These are phyloP conservation scores for Paxillus involutus DNA, from an alignment of 768 basidiomycete species.

Conservation along the genomic window DNA sequence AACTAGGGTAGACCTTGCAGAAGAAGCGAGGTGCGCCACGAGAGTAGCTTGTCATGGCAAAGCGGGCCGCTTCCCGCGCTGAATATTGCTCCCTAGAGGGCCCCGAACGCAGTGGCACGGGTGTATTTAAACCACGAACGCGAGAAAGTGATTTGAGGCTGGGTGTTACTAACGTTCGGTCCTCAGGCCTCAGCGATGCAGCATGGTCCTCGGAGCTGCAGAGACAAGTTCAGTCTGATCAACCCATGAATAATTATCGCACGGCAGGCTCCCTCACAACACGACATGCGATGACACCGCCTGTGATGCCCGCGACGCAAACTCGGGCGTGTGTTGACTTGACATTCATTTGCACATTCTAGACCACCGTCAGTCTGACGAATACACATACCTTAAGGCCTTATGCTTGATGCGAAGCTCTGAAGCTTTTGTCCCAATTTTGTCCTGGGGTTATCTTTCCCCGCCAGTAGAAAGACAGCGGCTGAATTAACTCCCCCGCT, in stretches of 20 bases:
- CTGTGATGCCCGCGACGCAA: constrained; percentile 12
- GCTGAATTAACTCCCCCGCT: neutral
- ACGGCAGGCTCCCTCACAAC: constrained; percentile 1
- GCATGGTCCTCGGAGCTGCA: constrained; percentile 25
- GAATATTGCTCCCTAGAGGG: constrained; percentile 6
- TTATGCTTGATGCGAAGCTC: neutral
- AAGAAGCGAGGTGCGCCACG: constrained; percentile 14
- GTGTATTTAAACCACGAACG: neutral
- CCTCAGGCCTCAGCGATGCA: neutral
- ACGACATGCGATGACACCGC: constrained; percentile 7
- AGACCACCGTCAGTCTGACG: neutral
- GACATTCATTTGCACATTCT: neutral
- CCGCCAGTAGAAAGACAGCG: neutral
- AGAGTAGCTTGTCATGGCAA: constrained; percentile 6
- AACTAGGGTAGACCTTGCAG: constrained; percentile 16
- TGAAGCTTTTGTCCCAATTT: neutral
- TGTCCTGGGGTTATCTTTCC: neutral
- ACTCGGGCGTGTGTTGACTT: constrained; percentile 2
- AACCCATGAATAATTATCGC: neutral
- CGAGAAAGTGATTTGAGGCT: neutral
- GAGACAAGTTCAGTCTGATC: neutral
- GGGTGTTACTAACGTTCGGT: neutral
- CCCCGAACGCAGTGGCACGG: neutral
- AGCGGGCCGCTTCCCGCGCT: constrained; percentile 1
- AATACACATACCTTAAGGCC: neutral